Percentiles rank a stretch among this genome's conserved stretches.
Conservation (phyloP, 306 rosid species). For the Medicago arabica region DNA sequence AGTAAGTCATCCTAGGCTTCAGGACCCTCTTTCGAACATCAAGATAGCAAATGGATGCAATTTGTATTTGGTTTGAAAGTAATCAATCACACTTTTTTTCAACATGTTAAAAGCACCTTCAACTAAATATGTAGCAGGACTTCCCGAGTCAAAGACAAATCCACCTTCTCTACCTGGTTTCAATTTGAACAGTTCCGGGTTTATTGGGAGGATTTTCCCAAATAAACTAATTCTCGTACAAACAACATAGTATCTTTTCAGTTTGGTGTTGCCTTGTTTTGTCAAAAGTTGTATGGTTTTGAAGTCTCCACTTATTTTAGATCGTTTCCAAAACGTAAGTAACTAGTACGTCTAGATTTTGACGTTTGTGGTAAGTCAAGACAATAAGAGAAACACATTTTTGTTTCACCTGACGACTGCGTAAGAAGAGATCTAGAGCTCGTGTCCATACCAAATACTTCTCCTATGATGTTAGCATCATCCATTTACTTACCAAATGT, state of each 20-base stretch:
- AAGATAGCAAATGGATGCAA: background rate
- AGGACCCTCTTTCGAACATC: background rate
- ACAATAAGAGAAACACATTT: constrained; percentile 24
- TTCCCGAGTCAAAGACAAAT: background rate
- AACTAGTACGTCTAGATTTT: background rate
- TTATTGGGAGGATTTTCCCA: background rate
- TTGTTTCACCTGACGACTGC: background rate
- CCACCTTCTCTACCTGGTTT: background rate
- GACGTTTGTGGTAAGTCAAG: background rate
- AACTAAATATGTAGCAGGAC: background rate
- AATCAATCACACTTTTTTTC: background rate
- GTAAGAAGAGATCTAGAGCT: background rate
- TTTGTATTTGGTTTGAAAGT: background rate
- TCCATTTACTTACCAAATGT: background rate
- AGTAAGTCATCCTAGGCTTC: constrained; percentile 9
- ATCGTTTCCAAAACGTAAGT: background rate
- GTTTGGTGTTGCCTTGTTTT: background rate
- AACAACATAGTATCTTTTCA: background rate
- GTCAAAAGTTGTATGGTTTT: background rate
- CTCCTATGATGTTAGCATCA: background rate
- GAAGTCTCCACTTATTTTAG: background rate
- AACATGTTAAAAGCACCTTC: background rate
- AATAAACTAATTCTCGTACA: background rate
- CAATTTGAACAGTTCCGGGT: background rate
- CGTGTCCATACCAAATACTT: background rate